Conservation (phyloP, 495 filamentous ascomycete genomes). For the Stereocaulon alpinum region DNA sequence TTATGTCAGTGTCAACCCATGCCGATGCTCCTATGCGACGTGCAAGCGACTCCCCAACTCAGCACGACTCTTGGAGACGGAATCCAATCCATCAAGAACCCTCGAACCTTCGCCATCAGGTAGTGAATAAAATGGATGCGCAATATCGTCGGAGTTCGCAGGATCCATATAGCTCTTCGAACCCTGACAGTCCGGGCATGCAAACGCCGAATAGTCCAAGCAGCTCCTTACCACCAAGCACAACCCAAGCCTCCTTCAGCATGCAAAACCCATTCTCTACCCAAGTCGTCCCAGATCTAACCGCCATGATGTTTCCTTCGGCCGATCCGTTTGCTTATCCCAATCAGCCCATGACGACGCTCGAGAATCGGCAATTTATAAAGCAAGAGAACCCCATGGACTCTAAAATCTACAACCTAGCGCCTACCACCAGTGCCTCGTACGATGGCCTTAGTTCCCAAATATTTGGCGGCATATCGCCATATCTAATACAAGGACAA, state of each 20-base stretch:
- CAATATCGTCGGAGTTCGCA: constrained; percentile 9
- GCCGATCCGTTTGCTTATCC: constrained; percentile 86
- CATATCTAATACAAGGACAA: constrained; percentile 11
- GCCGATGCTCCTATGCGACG: constrained; percentile 12
- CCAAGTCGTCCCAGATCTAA: constrained; percentile 56
- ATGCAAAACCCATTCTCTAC: constrained; percentile 30
- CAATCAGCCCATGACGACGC: constrained; percentile 63
- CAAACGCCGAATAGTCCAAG: constrained; percentile 5
- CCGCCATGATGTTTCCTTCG: constrained; percentile 86
- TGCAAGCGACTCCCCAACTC: constrained; percentile 9
- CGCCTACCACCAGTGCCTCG: constrained; percentile 1
- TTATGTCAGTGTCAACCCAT: neutral
- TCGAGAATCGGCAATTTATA: constrained; percentile 40
- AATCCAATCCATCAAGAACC: constrained; percentile 6
- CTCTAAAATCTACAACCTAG: neutral
- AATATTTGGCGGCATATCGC: constrained; percentile 2
- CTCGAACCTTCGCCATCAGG: constrained; percentile 13
- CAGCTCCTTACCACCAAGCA: constrained; percentile 25
- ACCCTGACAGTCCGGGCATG: constrained; percentile 13
- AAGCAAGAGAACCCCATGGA: constrained; percentile 14
- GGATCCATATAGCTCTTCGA: constrained; percentile 15
- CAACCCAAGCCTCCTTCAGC: constrained; percentile 27
- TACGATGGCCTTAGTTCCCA: constrained; percentile 3
- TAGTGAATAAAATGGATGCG: neutral
- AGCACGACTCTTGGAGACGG: constrained; percentile 5